Evolutionary conservation across 441 rosid genomes (phyloP).

Genomic region (Corymbia calophylla): DNA sequence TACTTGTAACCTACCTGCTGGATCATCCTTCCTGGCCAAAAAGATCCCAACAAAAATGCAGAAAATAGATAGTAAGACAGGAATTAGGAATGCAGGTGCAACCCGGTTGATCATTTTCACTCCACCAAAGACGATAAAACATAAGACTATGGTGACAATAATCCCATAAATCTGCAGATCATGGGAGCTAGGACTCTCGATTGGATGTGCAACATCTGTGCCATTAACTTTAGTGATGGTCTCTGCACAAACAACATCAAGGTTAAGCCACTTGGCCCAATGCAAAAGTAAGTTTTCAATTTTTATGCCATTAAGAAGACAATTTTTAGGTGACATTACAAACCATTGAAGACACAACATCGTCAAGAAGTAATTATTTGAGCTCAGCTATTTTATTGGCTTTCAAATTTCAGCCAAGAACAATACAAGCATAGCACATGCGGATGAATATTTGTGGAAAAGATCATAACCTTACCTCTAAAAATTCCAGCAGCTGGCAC

Average conservation of each 20-base stretch:
- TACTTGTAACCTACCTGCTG: slow-evolving; percentile 27
- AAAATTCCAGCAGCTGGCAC: slow-evolving; percentile 96
- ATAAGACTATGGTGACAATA: slow-evolving; percentile 76
- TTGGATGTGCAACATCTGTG: slow-evolving; percentile 41
- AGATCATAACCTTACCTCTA: slow-evolving; percentile 41
- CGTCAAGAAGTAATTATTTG: background rate
- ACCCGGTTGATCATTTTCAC: slow-evolving; percentile 99
- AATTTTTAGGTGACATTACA: background rate
- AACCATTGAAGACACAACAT: background rate
- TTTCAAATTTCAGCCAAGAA: background rate
- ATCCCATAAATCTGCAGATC: slow-evolving; percentile 96
- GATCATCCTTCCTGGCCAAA: slow-evolving; percentile 62
- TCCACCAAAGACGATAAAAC: slow-evolving; percentile 99
- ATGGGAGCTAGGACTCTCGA: slow-evolving; percentile 79
- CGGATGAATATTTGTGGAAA: background rate
- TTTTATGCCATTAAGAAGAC: background rate
- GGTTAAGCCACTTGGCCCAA: background rate
- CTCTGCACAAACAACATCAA: slow-evolving; percentile 44
- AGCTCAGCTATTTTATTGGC: background rate
- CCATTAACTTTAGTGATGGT: slow-evolving; percentile 65
- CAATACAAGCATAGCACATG: background rate
- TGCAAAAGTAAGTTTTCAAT: background rate
- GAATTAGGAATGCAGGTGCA: slow-evolving; percentile 97
- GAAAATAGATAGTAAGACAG: slow-evolving; percentile 80
- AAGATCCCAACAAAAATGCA: slow-evolving; percentile 87